phyloP scores from a whole-genome alignment of 169 alveolate species.

The Cryptosporidium bovis region DNA sequence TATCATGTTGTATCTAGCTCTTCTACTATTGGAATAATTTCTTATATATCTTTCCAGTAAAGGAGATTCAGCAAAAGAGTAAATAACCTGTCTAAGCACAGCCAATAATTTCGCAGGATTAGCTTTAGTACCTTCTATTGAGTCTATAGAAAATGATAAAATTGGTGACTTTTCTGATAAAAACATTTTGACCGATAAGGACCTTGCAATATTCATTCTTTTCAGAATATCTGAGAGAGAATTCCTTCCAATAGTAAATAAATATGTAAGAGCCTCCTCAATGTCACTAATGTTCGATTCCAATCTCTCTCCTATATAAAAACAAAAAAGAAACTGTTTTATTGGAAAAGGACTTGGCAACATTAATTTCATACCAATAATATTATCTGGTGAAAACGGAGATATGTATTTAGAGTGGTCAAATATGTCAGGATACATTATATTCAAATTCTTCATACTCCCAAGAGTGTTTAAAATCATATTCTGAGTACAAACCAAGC shows the following conservation, averaged over 20 bases:
- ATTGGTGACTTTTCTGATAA: constrained; percentile 37
- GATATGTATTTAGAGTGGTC: background rate
- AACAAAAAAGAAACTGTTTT: constrained; percentile 44
- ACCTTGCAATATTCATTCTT: constrained; percentile 16
- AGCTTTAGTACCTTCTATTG: background rate
- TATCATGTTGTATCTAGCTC: background rate
- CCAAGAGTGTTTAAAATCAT: constrained; percentile 3
- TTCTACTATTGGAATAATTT: constrained; percentile 7
- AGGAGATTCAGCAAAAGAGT: constrained; percentile 58
- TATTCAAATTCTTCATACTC: constrained; percentile 23
- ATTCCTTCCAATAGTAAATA: background rate
- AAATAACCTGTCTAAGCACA: constrained; percentile 22
- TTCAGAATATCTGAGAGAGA: constrained; percentile 14
- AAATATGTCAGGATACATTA: background rate
- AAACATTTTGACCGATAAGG: background rate
- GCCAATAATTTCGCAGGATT: constrained; percentile 26
- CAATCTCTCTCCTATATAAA: constrained; percentile 13
- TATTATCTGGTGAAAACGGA: constrained; percentile 41
- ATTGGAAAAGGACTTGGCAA: constrained; percentile 1
- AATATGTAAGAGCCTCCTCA: constrained; percentile 10
- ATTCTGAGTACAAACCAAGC: background rate
- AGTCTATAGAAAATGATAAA: constrained; percentile 5
- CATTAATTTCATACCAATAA: constrained; percentile 29
- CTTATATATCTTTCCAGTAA: constrained; percentile 23
- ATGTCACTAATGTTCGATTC: constrained; percentile 11